A percentile compares a stretch with the other conserved stretches of the same genome.
Conservation (phyloP, 306 rosid genomes). For the Parietaria judaica region DNA sequence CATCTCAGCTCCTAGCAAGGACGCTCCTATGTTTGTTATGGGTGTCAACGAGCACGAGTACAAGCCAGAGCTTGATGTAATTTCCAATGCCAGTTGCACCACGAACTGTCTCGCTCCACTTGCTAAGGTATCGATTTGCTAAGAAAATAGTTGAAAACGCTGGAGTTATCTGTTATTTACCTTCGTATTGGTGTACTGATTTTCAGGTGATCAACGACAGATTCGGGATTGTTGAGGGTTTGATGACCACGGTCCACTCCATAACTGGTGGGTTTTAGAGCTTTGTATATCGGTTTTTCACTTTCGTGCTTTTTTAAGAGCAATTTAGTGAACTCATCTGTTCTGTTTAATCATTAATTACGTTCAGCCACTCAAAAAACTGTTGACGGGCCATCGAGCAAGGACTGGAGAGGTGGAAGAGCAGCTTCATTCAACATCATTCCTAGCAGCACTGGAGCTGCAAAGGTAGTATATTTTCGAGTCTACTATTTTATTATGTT, state of each 20-base stretch:
- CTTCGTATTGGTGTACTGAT: background rate
- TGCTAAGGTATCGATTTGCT: conserved; percentile 52
- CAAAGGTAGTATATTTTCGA: conserved; percentile 50
- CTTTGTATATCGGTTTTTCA: background rate
- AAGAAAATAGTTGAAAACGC: background rate
- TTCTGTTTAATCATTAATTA: background rate
- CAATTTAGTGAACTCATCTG: background rate
- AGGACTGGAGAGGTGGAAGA: conserved; percentile 99
- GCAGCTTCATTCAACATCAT: conserved; percentile 98
- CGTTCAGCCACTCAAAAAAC: conserved; percentile 91
- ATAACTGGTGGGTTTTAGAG: conserved; percentile 54
- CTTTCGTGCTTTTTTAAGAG: background rate
- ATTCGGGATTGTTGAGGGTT: conserved; percentile 94
- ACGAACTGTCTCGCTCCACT: conserved; percentile 97
- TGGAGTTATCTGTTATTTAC: background rate
- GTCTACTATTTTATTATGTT: background rate
- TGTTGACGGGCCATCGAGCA: conserved; percentile 95
- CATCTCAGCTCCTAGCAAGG: conserved; percentile 94
- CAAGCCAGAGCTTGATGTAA: conserved; percentile 59
- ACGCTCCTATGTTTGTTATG: conserved; percentile 97
- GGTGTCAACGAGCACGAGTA: conserved; percentile 96
- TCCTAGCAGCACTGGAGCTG: conserved; percentile 99
- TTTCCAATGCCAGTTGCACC: conserved; percentile 97
- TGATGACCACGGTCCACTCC: conserved; percentile 88
- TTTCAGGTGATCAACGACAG: conserved; percentile 73